phyloP scores from a whole-genome alignment of 768 basidiomycete species.

The Agaricus sinodeliciosus region DNA sequence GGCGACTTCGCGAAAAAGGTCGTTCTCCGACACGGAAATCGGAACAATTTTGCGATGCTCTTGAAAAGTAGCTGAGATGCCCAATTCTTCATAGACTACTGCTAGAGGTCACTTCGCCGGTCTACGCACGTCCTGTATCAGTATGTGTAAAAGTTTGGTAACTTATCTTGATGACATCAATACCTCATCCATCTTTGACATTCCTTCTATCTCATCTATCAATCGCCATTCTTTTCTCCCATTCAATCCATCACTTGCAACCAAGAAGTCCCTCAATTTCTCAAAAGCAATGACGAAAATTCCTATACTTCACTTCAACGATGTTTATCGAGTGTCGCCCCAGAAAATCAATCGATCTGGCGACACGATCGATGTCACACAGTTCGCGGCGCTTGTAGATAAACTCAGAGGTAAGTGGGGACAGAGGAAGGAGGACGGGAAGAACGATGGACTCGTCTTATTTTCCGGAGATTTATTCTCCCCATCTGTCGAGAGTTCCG shows the following conservation, averaged over 20 bases:
- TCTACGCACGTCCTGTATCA: no score
- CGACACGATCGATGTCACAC: conserved; percentile 79
- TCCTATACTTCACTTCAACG: conserved; percentile 67
- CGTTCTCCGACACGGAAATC: conserved; percentile 50
- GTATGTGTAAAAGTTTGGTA: no score
- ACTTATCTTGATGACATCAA: no score
- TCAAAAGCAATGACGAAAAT: conserved; percentile 15
- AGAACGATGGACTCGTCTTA: conserved; percentile 66
- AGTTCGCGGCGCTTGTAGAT: conserved; percentile 72
- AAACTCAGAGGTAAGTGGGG: conserved; percentile 56
- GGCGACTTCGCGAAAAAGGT: conserved; percentile 35
- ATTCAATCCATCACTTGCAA: not conserved
- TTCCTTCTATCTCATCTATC: not conserved
- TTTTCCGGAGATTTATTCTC: conserved; percentile 91
- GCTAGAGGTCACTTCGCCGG: no score
- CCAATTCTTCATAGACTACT: not conserved
- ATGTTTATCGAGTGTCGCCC: conserved; percentile 74
- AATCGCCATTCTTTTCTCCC: not conserved
- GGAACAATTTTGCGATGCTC: conserved; percentile 73
- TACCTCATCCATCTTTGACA: not conserved
- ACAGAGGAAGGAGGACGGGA: conserved; percentile 31
- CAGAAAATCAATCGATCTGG: conserved; percentile 54
- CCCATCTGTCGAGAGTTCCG: conserved; percentile 79
- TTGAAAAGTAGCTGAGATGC: conserved; percentile 14
- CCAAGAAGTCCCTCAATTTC: not conserved